A percentile compares a stretch with the other conserved stretches of the same genome.
Conservation (phyloP, 2,329 filamentous ascomycete genomes). For the Teratosphaeriaceae sp. region DNA sequence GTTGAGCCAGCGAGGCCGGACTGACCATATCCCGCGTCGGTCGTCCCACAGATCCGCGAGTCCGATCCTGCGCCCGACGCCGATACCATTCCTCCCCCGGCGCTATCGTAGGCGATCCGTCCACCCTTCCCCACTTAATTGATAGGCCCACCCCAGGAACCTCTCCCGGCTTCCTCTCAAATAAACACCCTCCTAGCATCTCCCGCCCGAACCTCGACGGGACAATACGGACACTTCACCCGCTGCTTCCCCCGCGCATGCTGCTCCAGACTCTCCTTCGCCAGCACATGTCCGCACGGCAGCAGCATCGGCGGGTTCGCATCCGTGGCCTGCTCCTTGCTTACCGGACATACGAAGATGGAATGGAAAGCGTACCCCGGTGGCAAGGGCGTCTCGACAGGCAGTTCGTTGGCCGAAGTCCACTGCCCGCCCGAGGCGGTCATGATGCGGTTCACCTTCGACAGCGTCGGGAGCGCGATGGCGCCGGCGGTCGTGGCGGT, state of each 20-base stretch:
- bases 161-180: too few species aligned
- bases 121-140: too few species aligned
- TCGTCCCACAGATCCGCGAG: too few species aligned
- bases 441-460: slow-evolving; percentile 85
- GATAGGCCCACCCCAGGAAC: too few species aligned
- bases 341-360: slow-evolving; percentile 96
- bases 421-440: slow-evolving; percentile 87
- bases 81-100: too few species aligned
- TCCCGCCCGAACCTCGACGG: slow-evolving; percentile 68
- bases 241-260: slow-evolving; percentile 64
- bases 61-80: too few species aligned
- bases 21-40: too few species aligned
- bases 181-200: slow-evolving; percentile 64
- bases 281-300: slow-evolving; percentile 90
- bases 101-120: too few species aligned
- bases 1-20: too few species aligned
- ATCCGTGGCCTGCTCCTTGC: slow-evolving; percentile 92
- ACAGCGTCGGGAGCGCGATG: slow-evolving; percentile 79
- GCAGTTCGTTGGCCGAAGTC: slow-evolving; percentile 86
- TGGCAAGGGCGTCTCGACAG: slow-evolving; percentile 62
- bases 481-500: slow-evolving; percentile 87
- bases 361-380: slow-evolving; percentile 71
- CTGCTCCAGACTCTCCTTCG: slow-evolving; percentile 71
- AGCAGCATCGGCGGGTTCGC: slow-evolving; percentile 95
- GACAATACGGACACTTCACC: slow-evolving; percentile 97